Evolutionary conservation across 768 basidiomycete species (phyloP).

Genomic region (Inosperma sp.): DNA sequence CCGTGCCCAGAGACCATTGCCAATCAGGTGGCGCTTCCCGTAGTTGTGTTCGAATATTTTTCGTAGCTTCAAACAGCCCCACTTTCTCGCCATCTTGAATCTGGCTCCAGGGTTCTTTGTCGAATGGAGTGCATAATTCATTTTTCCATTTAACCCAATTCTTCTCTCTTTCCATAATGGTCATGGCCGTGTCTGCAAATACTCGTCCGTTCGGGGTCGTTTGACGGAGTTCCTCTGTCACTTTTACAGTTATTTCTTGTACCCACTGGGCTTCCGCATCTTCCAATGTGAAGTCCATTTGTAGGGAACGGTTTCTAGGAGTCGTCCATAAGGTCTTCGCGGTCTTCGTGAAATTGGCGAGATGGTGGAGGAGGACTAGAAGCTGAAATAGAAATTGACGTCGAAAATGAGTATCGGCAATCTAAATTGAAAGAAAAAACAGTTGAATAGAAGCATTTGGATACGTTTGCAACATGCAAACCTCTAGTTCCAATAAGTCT

Average conservation of each 20-base stretch:
- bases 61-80: constrained; percentile 61
- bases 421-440: constrained; percentile 38
- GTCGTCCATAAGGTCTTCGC: constrained; percentile 59
- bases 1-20: constrained; percentile 62
- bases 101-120: constrained; percentile 59
- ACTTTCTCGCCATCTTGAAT: constrained; percentile 46
- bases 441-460: constrained; percentile 4
- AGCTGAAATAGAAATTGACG: constrained; percentile 87
- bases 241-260: constrained; percentile 59
- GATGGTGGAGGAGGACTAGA: constrained; percentile 69
- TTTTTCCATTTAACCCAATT: constrained; percentile 94
- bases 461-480: constrained; percentile 28
- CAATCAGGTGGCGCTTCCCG: constrained; percentile 56
- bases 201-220: constrained; percentile 74
- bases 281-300: constrained; percentile 79
- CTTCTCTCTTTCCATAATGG: constrained; percentile 75
- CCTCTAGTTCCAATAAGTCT: constrained; percentile 84
- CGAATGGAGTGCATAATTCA: constrained; percentile 73
- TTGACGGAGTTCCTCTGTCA: constrained; percentile 56
- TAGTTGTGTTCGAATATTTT: constrained; percentile 46
- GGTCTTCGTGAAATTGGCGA: constrained; percentile 67
- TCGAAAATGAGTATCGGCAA: constrained; percentile 90
- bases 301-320: constrained; percentile 69
- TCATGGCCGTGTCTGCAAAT: constrained; percentile 68
- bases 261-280: constrained; percentile 69